Conservation (phyloP, 2,329 filamentous ascomycete species). For the Fusarium setosum region DNA sequence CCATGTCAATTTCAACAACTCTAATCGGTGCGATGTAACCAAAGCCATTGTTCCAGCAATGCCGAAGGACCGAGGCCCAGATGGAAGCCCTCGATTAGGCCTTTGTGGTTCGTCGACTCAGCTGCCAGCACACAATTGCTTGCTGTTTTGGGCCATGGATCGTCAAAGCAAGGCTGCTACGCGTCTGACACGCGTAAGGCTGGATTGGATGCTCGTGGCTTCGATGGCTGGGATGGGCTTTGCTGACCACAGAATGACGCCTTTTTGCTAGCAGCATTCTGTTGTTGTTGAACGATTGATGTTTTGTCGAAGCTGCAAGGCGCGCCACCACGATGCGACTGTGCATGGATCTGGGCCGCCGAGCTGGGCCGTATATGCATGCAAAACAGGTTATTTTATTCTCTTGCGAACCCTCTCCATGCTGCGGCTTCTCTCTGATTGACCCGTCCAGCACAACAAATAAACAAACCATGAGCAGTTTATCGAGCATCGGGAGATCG, state of each 20-base stretch:
- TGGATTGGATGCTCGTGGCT: conserved; percentile 3
- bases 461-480: conserved; percentile 30
- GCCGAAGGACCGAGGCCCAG: conserved; percentile 12
- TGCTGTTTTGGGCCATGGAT: conserved; percentile 21
- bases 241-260: conserved; percentile 24
- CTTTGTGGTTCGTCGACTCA: conserved; percentile 15
- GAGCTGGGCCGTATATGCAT: conserved; percentile 3
- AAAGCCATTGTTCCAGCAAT: conserved; percentile 4
- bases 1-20: conserved; percentile 21
- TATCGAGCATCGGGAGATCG: conserved; percentile 30
- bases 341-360: conserved; percentile 18
- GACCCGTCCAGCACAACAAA: conserved; percentile 17
- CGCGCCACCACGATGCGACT: conserved; percentile 25
- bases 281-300: conserved; percentile 6
- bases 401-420: not conserved
- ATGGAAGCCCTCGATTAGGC: conserved; percentile 15
- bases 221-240: not conserved
- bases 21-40: conserved; percentile 32
- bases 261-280: conserved; percentile 6
- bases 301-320: conserved; percentile 17
- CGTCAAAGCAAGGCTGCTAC: conserved; percentile 14
- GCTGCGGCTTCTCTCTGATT: conserved; percentile 13
- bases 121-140: conserved; percentile 16
- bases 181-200: conserved; percentile 33
- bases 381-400: conserved; percentile 20